These are phyloP conservation scores for Stephanodiscus minutulus DNA, from an alignment of 108 stramenopile species.

Conservation along the genomic window DNA sequence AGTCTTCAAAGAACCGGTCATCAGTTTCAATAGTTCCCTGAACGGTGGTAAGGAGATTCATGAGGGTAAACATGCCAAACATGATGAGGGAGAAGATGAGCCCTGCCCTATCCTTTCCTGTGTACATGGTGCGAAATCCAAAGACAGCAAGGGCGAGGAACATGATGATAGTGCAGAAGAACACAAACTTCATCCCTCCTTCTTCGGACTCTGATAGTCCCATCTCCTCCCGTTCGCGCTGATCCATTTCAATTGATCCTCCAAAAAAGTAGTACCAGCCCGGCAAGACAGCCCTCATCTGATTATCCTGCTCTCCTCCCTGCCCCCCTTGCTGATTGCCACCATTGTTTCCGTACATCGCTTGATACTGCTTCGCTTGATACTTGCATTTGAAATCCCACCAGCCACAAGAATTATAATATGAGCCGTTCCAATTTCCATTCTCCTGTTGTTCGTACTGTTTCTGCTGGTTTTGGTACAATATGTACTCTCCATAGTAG, in stretches of 20 bases:
- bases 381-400: conserved; percentile 51
- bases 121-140: conserved; percentile 43
- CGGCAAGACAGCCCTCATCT: conserved; percentile 26
- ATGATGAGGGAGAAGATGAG: conserved; percentile 47
- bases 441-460: conserved; percentile 48
- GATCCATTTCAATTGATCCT: conserved; percentile 36
- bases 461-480: conserved; percentile 53
- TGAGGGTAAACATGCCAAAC: conserved; percentile 50
- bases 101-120: conserved; percentile 27
- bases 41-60: conserved; percentile 54
- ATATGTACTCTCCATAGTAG: conserved; percentile 35
- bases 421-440: conserved; percentile 32
- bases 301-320: conserved; percentile 4
- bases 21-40: conserved; percentile 57
- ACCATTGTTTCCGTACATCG: conserved; percentile 21
- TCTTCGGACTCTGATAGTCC: conserved; percentile 12
- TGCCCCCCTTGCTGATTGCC: conserved; percentile 22
- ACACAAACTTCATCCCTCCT: conserved; percentile 56
- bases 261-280: conserved; percentile 56
- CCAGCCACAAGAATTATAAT: conserved; percentile 39
- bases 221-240: conserved; percentile 44
- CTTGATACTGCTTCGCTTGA: conserved; percentile 19
- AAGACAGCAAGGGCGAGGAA: conserved; percentile 54
- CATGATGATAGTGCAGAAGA: conserved; percentile 55
- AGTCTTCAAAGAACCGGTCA: conserved; percentile 51